Evolutionary conservation across 257 asterid species (phyloP).

Genomic region (Solanum commersonii): DNA sequence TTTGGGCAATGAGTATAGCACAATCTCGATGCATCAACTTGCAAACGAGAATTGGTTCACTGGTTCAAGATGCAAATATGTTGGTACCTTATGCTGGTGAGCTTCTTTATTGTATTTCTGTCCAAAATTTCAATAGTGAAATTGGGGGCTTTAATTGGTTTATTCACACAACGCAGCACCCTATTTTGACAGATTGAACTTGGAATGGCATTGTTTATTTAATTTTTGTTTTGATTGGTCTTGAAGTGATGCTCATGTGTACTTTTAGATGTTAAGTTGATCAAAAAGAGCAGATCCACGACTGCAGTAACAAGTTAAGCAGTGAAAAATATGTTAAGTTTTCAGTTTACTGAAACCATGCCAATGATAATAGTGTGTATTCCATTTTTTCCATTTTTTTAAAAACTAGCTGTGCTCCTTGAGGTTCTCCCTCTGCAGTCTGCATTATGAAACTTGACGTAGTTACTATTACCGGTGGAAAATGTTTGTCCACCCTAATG

Average conservation of each 20-base stretch:
- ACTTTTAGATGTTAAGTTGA: not conserved
- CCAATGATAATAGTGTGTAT: not conserved
- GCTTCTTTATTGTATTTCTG: slow-evolving; percentile 17
- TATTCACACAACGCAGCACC: not conserved
- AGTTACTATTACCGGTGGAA: not conserved
- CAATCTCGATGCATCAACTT: slow-evolving; percentile 72
- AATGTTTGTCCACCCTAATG: not conserved
- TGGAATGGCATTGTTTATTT: not conserved
- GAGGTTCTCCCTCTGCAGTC: not conserved
- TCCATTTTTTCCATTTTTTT: too few relatives aligned
- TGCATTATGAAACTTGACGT: not conserved
- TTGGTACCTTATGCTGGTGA: slow-evolving; percentile 95
- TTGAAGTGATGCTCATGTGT: not conserved
- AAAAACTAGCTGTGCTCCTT: not conserved
- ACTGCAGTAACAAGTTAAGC: not conserved
- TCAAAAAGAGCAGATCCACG: not conserved
- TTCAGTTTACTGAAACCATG: not conserved
- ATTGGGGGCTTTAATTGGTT: not conserved
- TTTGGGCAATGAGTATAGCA: slow-evolving; percentile 90
- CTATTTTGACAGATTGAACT: not conserved
- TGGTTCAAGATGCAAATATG: slow-evolving; percentile 82
- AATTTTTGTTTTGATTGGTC: not conserved
- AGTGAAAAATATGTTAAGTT: not conserved
- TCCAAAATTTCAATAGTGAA: not conserved
- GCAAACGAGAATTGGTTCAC: slow-evolving; percentile 83